phyloP scores from a whole-genome alignment of 2,329 filamentous ascomycete genomes.

The Pseudovirgaria hyperparasitica region DNA sequence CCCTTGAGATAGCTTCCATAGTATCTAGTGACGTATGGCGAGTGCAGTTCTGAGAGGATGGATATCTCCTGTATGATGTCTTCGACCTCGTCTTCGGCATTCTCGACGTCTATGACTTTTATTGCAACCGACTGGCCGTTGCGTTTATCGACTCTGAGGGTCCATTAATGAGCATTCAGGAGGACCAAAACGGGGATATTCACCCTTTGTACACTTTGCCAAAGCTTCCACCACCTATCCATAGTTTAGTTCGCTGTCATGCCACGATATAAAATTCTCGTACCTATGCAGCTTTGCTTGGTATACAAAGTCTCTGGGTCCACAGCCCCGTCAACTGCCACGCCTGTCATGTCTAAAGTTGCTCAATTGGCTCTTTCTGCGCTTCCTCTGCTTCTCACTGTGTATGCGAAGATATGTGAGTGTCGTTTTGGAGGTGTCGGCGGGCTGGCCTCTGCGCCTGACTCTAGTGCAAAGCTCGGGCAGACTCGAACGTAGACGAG shows the following conservation, averaged over 20 bases:
- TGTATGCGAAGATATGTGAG: no score
- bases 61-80: slow-evolving; percentile 99
- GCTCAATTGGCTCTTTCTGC: no score
- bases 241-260: slow-evolving; percentile 10
- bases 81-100: slow-evolving; percentile 97
- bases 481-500: no score
- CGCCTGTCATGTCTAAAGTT: slow-evolving; percentile 4
- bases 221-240: slow-evolving; percentile 82
- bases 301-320: slow-evolving; percentile 90
- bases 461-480: no score
- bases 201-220: slow-evolving; percentile 98
- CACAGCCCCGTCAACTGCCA: slow-evolving; percentile 36
- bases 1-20: slow-evolving; percentile 94
- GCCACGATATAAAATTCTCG: slow-evolving; percentile 1
- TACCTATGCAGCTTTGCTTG: slow-evolving; percentile 46
- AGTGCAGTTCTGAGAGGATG: slow-evolving; percentile 90
- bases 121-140: slow-evolving; percentile 92
- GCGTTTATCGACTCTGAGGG: slow-evolving; percentile 69
- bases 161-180: neutral
- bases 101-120: slow-evolving; percentile 97
- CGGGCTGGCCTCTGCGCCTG: no score
- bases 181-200: slow-evolving; percentile 7
- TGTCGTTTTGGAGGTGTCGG: no score
- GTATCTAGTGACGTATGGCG: slow-evolving; percentile 94
- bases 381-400: no score